These are phyloP conservation scores for Silene coronaria DNA, from an alignment of 179 eudicot genomes.

Conservation along the genomic window DNA sequence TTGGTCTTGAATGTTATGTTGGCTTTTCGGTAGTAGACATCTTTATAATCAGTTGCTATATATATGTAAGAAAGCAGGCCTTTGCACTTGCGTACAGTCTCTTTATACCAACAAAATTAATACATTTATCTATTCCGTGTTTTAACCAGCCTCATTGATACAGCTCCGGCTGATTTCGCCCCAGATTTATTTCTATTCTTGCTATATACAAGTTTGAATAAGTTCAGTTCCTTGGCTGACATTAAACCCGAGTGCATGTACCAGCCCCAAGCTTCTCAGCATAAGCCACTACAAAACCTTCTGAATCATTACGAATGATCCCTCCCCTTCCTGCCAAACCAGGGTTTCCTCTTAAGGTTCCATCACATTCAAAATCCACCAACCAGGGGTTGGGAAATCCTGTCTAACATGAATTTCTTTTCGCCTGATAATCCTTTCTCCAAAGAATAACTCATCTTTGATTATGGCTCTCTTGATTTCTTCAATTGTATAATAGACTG, in stretches of 20 bases:
- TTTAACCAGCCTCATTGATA: neutral
- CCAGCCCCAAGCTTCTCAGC: neutral
- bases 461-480: neutral
- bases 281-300: neutral
- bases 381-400: neutral
- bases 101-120: slow-evolving; percentile 7
- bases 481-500: neutral
- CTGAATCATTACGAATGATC: neutral
- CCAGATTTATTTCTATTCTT: neutral
- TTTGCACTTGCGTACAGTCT: neutral
- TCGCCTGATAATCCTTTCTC: neutral
- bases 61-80: neutral
- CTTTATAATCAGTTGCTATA: neutral
- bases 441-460: neutral
- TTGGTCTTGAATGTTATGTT: neutral
- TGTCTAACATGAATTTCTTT: neutral
- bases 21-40: neutral
- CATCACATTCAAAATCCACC: neutral
- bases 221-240: no score
- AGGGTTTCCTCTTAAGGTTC: neutral
- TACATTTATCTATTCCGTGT: neutral
- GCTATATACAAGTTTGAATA: no score
- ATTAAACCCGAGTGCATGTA: neutral
- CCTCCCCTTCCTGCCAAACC: slow-evolving; percentile 4
- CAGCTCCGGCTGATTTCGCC: neutral